Conservation (phyloP, 2,329 filamentous ascomycete genomes). For the Cadophora malorum region DNA sequence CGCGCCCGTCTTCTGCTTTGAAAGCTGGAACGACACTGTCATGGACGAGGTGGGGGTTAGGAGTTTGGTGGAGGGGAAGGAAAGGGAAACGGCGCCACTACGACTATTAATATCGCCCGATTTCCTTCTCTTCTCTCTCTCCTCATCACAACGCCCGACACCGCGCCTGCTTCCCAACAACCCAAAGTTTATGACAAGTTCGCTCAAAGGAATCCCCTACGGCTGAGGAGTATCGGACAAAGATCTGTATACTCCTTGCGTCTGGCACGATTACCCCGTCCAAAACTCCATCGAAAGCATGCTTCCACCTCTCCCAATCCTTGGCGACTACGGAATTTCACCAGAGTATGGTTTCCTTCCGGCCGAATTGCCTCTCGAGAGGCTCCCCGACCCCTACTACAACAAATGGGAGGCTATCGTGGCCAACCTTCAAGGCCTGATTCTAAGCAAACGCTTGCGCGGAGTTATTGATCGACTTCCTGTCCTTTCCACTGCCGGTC, state of each 20-base stretch:
- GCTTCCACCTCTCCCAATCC: constrained; percentile 65
- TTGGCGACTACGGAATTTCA: constrained; percentile 82
- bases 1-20: constrained; percentile 17
- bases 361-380: constrained; percentile 76
- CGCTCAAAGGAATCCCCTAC: constrained; percentile 45
- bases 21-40: constrained; percentile 21
- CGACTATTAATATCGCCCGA: constrained; percentile 10
- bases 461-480: constrained; percentile 81
- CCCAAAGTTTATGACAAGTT: constrained; percentile 36
- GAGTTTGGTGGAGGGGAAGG: not conserved
- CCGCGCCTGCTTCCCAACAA: not conserved
- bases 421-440: constrained; percentile 83
- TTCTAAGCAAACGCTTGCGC: constrained; percentile 84
- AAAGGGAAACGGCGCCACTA: constrained; percentile 18
- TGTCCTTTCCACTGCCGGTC: constrained; percentile 79
- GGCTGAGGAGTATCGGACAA: constrained; percentile 68
- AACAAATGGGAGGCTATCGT: constrained; percentile 91
- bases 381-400: constrained; percentile 89
- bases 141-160: constrained; percentile 9
- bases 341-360: constrained; percentile 86
- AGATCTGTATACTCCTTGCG: constrained; percentile 69
- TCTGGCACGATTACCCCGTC: constrained; percentile 53
- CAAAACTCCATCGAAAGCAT: constrained; percentile 41
- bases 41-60: constrained; percentile 10
- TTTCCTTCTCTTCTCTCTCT: constrained; percentile 3